Conservation (phyloP, 768 basidiomycete genomes). For the Mycena haematopus region DNA sequence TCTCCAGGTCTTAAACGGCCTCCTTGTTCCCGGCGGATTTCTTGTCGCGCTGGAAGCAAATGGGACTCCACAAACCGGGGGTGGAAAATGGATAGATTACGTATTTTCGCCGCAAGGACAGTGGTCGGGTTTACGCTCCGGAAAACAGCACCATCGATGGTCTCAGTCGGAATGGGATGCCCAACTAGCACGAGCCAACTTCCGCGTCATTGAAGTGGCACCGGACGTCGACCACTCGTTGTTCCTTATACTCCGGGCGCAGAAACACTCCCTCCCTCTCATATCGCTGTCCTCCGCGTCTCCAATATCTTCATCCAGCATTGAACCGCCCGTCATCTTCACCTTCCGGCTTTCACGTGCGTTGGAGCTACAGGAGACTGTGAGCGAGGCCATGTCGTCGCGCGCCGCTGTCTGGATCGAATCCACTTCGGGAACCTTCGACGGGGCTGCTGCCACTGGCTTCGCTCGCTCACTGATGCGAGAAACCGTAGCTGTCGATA, state of each 20-base stretch:
- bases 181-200: background rate
- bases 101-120: conserved; percentile 9
- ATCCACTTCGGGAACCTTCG: background rate
- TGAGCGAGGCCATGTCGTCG: background rate
- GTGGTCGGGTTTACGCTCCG: conserved; percentile 15
- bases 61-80: conserved; percentile 1
- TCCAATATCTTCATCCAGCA: background rate
- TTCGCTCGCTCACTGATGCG: conserved; percentile 5
- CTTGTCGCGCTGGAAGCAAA: conserved; percentile 16
- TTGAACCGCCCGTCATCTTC: background rate
- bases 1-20: conserved; percentile 4
- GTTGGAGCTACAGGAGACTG: background rate
- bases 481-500: background rate
- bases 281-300: background rate
- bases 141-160: conserved; percentile 14
- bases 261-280: background rate
- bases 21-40: conserved; percentile 20
- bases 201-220: background rate
- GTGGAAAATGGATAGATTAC: conserved; percentile 13
- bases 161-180: conserved; percentile 2
- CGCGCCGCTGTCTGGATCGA: background rate
- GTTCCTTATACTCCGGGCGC: background rate
- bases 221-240: background rate
- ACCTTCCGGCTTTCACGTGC: background rate
- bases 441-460: background rate